Percentiles rank a stretch among this genome's conserved stretches.
These are phyloP conservation scores for Malassezia yamatoensis DNA, from an alignment of 1,284 basidiomycete species.

Conservation along the genomic window DNA sequence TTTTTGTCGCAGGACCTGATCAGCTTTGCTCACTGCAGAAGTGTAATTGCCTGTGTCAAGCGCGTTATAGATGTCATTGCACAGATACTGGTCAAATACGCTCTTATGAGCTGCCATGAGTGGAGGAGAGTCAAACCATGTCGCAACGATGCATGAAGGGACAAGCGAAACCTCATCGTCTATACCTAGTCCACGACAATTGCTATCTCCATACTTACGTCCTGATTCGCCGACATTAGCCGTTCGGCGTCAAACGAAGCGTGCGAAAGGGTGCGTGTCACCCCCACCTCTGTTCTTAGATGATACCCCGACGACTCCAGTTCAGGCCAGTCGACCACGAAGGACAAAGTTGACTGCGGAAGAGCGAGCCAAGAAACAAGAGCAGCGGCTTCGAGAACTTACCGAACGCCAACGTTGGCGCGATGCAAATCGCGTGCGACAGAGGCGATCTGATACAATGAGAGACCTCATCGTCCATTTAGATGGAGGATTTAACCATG, in stretches of 20 bases:
- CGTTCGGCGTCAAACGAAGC: not conserved
- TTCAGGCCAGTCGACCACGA: not conserved
- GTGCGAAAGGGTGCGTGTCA: too few relatives aligned
- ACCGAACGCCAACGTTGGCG: slow-evolving; percentile 7
- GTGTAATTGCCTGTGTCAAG: slow-evolving; percentile 6
- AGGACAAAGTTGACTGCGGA: not conserved
- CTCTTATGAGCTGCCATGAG: not conserved
- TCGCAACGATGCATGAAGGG: not conserved
- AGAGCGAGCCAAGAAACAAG: not conserved
- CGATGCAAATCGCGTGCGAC: slow-evolving; percentile 14
- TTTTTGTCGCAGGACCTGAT: slow-evolving; percentile 1
- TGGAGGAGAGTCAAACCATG: not conserved
- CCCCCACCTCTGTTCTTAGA: too few relatives aligned
- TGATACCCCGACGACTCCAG: too few relatives aligned
- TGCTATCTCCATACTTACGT: not conserved
- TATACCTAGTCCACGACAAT: not conserved
- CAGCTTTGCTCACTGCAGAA: slow-evolving; percentile 8
- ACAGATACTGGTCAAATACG: slow-evolving; percentile 17
- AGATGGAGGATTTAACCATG: not conserved
- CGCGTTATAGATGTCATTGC: slow-evolving; percentile 13
- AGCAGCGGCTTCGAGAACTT: not conserved
- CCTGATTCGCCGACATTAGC: slow-evolving; percentile 1
- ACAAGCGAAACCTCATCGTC: slow-evolving; percentile 1
- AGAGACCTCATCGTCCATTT: slow-evolving; percentile 8
- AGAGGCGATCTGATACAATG: slow-evolving; percentile 13